Evolutionary conservation across 1,284 basidiomycete species (phyloP).

Genomic region (Rhodotorula sp.): DNA sequence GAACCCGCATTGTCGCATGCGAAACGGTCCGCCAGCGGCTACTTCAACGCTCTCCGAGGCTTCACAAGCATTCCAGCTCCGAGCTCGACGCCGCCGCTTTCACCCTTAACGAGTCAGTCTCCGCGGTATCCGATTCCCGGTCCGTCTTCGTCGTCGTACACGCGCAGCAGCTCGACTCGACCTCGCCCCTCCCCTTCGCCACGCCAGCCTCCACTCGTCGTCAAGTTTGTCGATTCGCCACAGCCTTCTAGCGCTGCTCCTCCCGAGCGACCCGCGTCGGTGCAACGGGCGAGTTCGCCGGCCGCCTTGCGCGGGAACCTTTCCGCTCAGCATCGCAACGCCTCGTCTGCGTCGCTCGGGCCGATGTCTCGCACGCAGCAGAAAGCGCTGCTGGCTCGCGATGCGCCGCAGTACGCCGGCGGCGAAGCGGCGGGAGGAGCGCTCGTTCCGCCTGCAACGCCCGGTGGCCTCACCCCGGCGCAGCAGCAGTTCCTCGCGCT

Average conservation of each 20-base stretch:
- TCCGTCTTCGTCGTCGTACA: not conserved
- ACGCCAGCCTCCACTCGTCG: slow-evolving; percentile 25
- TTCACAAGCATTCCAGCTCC: slow-evolving; percentile 17
- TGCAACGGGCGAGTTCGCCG: slow-evolving; percentile 10
- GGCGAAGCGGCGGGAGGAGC: not conserved
- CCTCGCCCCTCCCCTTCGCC: slow-evolving; percentile 20
- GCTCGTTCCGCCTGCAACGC: not conserved
- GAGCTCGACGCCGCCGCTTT: slow-evolving; percentile 28
- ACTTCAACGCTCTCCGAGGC: slow-evolving; percentile 33
- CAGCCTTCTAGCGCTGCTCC: not conserved
- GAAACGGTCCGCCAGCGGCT: slow-evolving; percentile 34
- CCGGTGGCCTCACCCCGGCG: slow-evolving; percentile 3
- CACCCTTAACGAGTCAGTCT: slow-evolving; percentile 16
- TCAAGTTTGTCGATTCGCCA: slow-evolving; percentile 34
- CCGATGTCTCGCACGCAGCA: slow-evolving; percentile 40
- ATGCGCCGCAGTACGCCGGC: slow-evolving; percentile 24
- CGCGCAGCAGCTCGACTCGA: not conserved
- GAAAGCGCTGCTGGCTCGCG: slow-evolving; percentile 39
- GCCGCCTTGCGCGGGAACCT: slow-evolving; percentile 5
- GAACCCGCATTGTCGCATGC: slow-evolving; percentile 20
- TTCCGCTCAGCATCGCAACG: slow-evolving; percentile 12
- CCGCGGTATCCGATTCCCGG: slow-evolving; percentile 3
- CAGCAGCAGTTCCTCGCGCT: slow-evolving; percentile 11
- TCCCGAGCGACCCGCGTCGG: not conserved
- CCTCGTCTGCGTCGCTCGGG: slow-evolving; percentile 23